Percentiles rank a stretch among this genome's conserved stretches.
These are phyloP conservation scores for Bretschneidera sinensis DNA, from an alignment of 345 rosid genomes.

Conservation along the genomic window DNA sequence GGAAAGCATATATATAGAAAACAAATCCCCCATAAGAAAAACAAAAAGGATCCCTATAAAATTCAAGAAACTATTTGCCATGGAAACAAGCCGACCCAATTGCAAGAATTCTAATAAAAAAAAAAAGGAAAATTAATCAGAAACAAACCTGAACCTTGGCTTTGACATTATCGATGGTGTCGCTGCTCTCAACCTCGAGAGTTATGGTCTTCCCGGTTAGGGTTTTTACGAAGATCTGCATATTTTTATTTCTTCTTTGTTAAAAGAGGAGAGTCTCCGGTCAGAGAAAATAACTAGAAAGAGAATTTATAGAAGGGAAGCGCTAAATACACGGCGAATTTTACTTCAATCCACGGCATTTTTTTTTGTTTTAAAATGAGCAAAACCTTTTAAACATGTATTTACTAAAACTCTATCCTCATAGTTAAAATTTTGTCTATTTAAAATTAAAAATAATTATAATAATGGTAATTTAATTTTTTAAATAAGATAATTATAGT, in stretches of 20 bases:
- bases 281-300: neutral
- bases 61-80: neutral
- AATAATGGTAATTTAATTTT: no score
- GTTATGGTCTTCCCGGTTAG: conserved; percentile 53
- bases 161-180: conserved; percentile 56
- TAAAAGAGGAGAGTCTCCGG: neutral
- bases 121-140: conserved; percentile 5
- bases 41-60: neutral
- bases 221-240: conserved; percentile 64
- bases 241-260: neutral
- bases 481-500: no score
- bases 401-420: no score
- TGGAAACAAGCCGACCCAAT: neutral
- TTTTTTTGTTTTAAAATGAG: no score
- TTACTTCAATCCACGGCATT: no score
- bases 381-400: no score
- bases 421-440: no score
- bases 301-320: no score
- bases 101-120: neutral
- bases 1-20: neutral
- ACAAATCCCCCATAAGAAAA: no score
- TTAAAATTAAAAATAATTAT: no score
- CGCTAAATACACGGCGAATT: no score
- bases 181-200: conserved; percentile 53
- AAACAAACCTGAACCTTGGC: conserved; percentile 43